A percentile compares a stretch with the other conserved stretches of the same genome.
phyloP scores from a whole-genome alignment of 2,329 filamentous ascomycete genomes.

The Cadophora malorum region DNA sequence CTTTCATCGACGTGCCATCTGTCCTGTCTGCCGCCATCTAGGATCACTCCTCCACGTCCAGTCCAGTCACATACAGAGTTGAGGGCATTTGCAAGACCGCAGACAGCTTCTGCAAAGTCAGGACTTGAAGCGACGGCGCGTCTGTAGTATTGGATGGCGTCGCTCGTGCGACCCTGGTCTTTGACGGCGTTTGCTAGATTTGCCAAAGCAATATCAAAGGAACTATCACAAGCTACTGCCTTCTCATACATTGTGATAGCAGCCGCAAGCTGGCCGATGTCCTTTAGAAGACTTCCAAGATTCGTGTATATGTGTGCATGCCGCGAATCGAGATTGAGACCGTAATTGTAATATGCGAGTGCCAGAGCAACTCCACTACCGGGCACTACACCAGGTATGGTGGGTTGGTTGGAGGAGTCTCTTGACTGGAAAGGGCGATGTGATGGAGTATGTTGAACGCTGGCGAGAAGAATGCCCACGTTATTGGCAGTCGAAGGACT shows the following conservation, averaged over 20 bases:
- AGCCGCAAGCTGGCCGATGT: slow-evolving; percentile 89
- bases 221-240: slow-evolving; percentile 89
- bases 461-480: slow-evolving; percentile 94
- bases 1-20: slow-evolving; percentile 91
- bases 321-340: slow-evolving; percentile 80
- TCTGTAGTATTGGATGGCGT: slow-evolving; percentile 91
- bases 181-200: slow-evolving; percentile 98
- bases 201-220: slow-evolving; percentile 94
- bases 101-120: slow-evolving; percentile 95
- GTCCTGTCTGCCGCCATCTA: slow-evolving; percentile 76
- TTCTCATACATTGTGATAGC: slow-evolving; percentile 98
- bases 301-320: slow-evolving; percentile 98
- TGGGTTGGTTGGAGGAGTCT: slow-evolving; percentile 48
- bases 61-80: slow-evolving; percentile 97
- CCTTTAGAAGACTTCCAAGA: slow-evolving; percentile 91
- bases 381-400: slow-evolving; percentile 78
- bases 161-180: slow-evolving; percentile 88
- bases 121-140: slow-evolving; percentile 91
- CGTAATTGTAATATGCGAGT: slow-evolving; percentile 94
- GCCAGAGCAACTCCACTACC: slow-evolving; percentile 90
- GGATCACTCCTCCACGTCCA: slow-evolving; percentile 83
- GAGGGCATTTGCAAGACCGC: slow-evolving; percentile 89
- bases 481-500: slow-evolving; percentile 99
- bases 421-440: slow-evolving; percentile 44
- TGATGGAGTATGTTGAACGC: slow-evolving; percentile 75